phyloP scores from a whole-genome alignment of 768 basidiomycete species.

The Auriscalpium microsporum region DNA sequence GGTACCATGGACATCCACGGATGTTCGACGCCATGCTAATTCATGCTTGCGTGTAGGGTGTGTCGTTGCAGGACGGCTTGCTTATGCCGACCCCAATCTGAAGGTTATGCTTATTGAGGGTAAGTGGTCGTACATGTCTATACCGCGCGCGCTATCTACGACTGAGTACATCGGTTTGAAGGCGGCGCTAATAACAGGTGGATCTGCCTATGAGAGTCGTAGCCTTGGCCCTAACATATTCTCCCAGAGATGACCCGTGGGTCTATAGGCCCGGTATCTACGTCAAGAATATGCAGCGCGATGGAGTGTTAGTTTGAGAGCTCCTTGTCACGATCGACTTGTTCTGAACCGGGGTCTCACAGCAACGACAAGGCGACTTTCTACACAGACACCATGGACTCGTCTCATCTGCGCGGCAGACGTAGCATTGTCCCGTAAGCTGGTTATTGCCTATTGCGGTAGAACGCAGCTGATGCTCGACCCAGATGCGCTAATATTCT shows the following conservation, averaged over 20 bases:
- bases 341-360: not conserved
- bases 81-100: conserved; percentile 61
- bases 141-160: not conserved
- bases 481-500: conserved; percentile 49
- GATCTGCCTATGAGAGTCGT: not conserved
- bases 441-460: not conserved
- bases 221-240: not conserved
- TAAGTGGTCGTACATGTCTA: conserved; percentile 13
- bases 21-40: not conserved
- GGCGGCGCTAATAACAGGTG: conserved; percentile 57
- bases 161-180: conserved; percentile 15
- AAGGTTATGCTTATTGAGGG: conserved; percentile 75
- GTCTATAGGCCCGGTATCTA: conserved; percentile 67
- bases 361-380: conserved; percentile 72
- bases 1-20: conserved; percentile 21
- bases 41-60: conserved; percentile 33
- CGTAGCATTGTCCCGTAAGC: conserved; percentile 60
- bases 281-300: conserved; percentile 62
- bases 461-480: not conserved
- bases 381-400: conserved; percentile 53
- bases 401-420: conserved; percentile 51
- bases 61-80: conserved; percentile 60
- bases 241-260: conserved; percentile 50
- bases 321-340: not conserved
- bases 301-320: conserved; percentile 44